Evolutionary conservation across 2,329 filamentous ascomycete species (phyloP).

Genomic region (Macroventuria anomochaeta): DNA sequence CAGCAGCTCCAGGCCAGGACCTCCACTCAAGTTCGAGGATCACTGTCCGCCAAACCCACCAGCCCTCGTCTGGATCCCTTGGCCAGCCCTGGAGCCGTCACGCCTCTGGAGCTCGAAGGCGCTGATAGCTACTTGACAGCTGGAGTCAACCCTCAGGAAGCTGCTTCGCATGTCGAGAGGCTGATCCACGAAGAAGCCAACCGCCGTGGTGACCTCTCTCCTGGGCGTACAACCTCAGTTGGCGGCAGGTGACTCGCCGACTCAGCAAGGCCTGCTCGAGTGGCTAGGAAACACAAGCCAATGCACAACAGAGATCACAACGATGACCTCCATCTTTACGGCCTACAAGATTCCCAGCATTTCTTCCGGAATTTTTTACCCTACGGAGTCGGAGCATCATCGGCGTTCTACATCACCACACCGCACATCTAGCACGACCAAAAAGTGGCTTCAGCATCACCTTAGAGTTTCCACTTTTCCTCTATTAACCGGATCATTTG

Average conservation of each 20-base stretch:
- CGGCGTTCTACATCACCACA: slow-evolving; percentile 41
- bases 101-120: slow-evolving; percentile 58
- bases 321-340: slow-evolving; percentile 1
- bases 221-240: slow-evolving; percentile 37
- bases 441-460: slow-evolving; percentile 19
- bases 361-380: slow-evolving; percentile 20
- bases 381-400: slow-evolving; percentile 36
- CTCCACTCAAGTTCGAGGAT: slow-evolving; percentile 31
- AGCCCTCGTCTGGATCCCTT: slow-evolving; percentile 58
- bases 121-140: slow-evolving; percentile 56
- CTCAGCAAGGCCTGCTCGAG: slow-evolving; percentile 8
- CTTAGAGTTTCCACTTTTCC: slow-evolving; percentile 17
- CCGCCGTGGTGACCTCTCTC: slow-evolving; percentile 45
- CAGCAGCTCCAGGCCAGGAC: slow-evolving; percentile 51
- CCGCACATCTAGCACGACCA: slow-evolving; percentile 5
- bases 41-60: slow-evolving; percentile 46
- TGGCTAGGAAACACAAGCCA: slow-evolving; percentile 9
- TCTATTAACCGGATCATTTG: slow-evolving; percentile 1
- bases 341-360: slow-evolving; percentile 2
- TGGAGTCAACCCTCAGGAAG: slow-evolving; percentile 50
- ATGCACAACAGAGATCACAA: slow-evolving; percentile 10
- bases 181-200: slow-evolving; percentile 55
- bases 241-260: slow-evolving; percentile 43
- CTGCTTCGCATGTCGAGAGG: slow-evolving; percentile 52
- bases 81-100: slow-evolving; percentile 60